Base-by-base conservation (phyloP, 345 rosid genomes). In the Linum usitatissimum region DNA sequence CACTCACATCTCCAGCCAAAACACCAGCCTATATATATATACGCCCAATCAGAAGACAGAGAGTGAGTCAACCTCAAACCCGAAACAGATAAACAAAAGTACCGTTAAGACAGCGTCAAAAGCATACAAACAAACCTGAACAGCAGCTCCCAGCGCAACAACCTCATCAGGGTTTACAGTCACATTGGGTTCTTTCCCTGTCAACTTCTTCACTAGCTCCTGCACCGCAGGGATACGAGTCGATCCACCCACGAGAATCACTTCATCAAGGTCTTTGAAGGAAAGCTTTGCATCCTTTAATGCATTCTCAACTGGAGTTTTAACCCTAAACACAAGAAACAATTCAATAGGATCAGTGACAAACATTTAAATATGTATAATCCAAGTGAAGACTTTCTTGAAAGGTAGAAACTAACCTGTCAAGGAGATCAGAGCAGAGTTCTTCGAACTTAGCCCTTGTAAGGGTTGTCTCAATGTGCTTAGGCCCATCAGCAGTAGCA, bases 71-170 rank as follows among this genome's bases (percentile, higher is more conserved):
- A 20, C 13, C 28, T 23, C 28, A 23, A 23, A 23, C 28, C 28
- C 28, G 28, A 23, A 23, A 0, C 28, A 23, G 1, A 23, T 23
- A 0, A 23, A 2, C 28, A 23, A 23, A 23, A 23, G n/a, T 23
- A 23, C 28, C 1, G 28, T 0, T 23, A 23, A 23, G 28, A 23
- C 28, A 23, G 28, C 1, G 28, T 2, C 28, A 0, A 1, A 63
- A 18, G 61, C 9, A 2, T 3, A 6, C 6, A 48, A 34, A 9
- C 72, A 53, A 18, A 92, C 99, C 97, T 93, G 99, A 49, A 93
- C 99, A 18, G 99, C 97, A 77, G 99, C 99, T 30, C 99, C 99
- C 3, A 93, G 72, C 56, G 99, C 99, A 62, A 93, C 99, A 69
- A 93, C 99, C 72, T 93, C 99, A 65, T 93, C 99, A 2, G 99